Percentiles rank a stretch among this genome's conserved stretches.
These are phyloP conservation scores for Halenospora varia DNA, from an alignment of 495 filamentous ascomycete genomes.

Conservation along the genomic window DNA sequence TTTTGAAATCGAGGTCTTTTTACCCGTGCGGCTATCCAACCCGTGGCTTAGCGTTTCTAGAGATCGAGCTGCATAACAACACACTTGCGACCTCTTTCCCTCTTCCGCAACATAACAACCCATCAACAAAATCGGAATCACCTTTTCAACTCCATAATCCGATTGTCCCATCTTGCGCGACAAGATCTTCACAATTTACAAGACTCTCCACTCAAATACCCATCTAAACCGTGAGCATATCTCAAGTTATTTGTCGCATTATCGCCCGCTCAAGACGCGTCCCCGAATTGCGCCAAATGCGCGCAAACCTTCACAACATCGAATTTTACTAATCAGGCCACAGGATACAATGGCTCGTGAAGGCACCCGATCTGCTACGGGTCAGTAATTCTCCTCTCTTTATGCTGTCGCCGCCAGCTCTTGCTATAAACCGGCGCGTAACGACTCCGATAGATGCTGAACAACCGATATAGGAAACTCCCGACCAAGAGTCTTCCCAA, in stretches of 20 bases:
- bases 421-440: slow-evolving; percentile 21
- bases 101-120: slow-evolving; percentile 10
- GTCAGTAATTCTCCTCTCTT: slow-evolving; percentile 13
- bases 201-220: not conserved
- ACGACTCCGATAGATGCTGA: slow-evolving; percentile 13
- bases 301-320: slow-evolving; percentile 26
- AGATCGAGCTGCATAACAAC: slow-evolving; percentile 9
- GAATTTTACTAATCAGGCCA: slow-evolving; percentile 20
- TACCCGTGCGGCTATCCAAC: slow-evolving; percentile 16
- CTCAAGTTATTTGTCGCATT: slow-evolving; percentile 16
- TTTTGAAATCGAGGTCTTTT: slow-evolving; percentile 6
- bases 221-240: slow-evolving; percentile 22
- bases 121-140: slow-evolving; percentile 3
- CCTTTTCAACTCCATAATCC: slow-evolving; percentile 5
- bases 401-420: not conserved
- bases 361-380: slow-evolving; percentile 49
- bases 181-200: slow-evolving; percentile 5
- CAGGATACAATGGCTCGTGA: slow-evolving; percentile 46
- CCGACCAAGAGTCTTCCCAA: slow-evolving; percentile 47
- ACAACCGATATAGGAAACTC: slow-evolving; percentile 41
- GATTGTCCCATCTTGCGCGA: slow-evolving; percentile 7
- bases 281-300: slow-evolving; percentile 16
- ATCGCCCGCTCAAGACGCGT: slow-evolving; percentile 12
- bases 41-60: not conserved
- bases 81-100: slow-evolving; percentile 1